phyloP scores from a whole-genome alignment of 2,329 filamentous ascomycete species.

The Myriangium duriaei region DNA sequence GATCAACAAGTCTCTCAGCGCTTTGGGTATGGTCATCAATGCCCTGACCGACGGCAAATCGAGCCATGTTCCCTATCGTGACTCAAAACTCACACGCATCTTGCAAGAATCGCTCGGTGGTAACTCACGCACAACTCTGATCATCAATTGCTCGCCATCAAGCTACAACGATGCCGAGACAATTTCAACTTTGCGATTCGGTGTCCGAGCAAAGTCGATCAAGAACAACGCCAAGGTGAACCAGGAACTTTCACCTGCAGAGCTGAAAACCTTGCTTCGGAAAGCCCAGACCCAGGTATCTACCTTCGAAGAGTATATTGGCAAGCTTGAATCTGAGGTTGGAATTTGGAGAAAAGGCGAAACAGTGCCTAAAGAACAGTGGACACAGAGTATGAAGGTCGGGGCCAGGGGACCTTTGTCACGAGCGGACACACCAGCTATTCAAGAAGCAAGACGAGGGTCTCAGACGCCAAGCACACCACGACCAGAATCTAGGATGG shows the following conservation, averaged over 20 bases:
- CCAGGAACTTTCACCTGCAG: slow-evolving; percentile 86
- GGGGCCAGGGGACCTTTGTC: slow-evolving; percentile 36
- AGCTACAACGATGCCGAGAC: slow-evolving; percentile 98
- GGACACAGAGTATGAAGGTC: slow-evolving; percentile 55
- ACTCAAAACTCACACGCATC: slow-evolving; percentile 95
- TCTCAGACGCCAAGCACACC: slow-evolving; percentile 36
- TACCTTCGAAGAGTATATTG: slow-evolving; percentile 78
- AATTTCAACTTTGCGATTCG: slow-evolving; percentile 80
- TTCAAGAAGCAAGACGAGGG: slow-evolving; percentile 29
- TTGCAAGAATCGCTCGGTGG: slow-evolving; percentile 93
- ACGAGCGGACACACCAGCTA: slow-evolving; percentile 48
- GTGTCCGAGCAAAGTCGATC: slow-evolving; percentile 93
- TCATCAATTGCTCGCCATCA: slow-evolving; percentile 98
- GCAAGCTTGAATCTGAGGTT: slow-evolving; percentile 71
- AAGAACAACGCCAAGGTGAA: slow-evolving; percentile 99
- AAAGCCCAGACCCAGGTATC: slow-evolving; percentile 85
- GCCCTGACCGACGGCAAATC: slow-evolving; percentile 94
- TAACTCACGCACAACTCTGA: slow-evolving; percentile 95
- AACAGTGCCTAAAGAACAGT: slow-evolving; percentile 74
- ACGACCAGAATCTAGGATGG: slow-evolving; percentile 52
- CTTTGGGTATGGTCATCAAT: slow-evolving; percentile 98
- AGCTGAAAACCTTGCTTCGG: slow-evolving; percentile 85
- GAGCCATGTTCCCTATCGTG: slow-evolving; percentile 87
- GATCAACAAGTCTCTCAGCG: slow-evolving; percentile 99
- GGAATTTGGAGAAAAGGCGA: slow-evolving; percentile 81